phyloP scores from a whole-genome alignment of 352 stramenopile genomes.

The Globisporangium iwayamae region DNA sequence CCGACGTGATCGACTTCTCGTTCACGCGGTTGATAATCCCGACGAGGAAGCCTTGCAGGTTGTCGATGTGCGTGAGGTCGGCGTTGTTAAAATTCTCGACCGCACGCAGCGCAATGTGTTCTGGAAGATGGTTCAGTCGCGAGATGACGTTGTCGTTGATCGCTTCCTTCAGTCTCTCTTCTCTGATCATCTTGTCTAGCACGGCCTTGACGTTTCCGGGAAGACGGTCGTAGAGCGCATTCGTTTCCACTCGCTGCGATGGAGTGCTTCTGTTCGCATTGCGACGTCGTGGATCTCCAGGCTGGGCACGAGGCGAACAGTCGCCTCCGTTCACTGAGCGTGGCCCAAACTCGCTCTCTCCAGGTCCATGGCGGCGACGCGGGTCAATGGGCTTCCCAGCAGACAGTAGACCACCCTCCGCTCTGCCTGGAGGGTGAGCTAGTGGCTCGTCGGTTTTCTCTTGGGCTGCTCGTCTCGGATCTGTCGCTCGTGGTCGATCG shows the following conservation, averaged over 20 bases:
- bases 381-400: slow-evolving; percentile 26
- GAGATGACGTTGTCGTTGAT: slow-evolving; percentile 80
- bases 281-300: slow-evolving; percentile 35
- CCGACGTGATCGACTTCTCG: slow-evolving; percentile 45
- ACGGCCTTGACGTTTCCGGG: slow-evolving; percentile 39
- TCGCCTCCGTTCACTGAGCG: neutral
- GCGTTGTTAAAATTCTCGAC: slow-evolving; percentile 80
- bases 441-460: neutral
- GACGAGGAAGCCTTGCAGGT: slow-evolving; percentile 76
- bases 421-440: neutral
- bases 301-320: neutral
- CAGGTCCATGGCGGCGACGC: slow-evolving; percentile 25
- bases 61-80: slow-evolving; percentile 70
- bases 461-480: slow-evolving; percentile 18
- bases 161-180: slow-evolving; percentile 46
- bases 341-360: slow-evolving; percentile 11
- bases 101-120: slow-evolving; percentile 54
- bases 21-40: slow-evolving; percentile 84
- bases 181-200: slow-evolving; percentile 51
- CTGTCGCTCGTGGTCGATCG: slow-evolving; percentile 12
- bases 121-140: slow-evolving; percentile 61
- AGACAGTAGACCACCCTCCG: slow-evolving; percentile 3
- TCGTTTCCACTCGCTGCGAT: slow-evolving; percentile 22
- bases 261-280: slow-evolving; percentile 15
- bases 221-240: slow-evolving; percentile 60